phyloP scores from a whole-genome alignment of 2,329 filamentous ascomycete species.

The Cladosporium sp. region DNA sequence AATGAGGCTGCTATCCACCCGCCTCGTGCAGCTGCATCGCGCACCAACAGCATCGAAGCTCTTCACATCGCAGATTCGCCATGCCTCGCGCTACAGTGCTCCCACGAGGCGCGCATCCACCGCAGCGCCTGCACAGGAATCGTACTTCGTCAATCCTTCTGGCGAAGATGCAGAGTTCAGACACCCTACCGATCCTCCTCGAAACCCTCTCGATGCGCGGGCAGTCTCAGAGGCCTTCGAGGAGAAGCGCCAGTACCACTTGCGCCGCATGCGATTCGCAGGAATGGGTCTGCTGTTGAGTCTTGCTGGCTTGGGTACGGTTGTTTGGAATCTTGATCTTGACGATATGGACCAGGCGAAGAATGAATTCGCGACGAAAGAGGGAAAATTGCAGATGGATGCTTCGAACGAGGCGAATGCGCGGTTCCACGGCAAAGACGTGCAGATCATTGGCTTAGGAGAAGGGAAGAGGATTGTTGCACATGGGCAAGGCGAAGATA shows the following conservation, averaged over 20 bases:
- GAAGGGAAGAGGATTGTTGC: slow-evolving; percentile 48
- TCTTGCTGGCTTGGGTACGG: slow-evolving; percentile 25
- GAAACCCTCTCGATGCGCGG: slow-evolving; percentile 24
- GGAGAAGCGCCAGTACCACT: slow-evolving; percentile 28
- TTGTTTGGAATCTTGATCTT: slow-evolving; percentile 32
- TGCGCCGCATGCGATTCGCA: slow-evolving; percentile 33
- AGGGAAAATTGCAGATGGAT: slow-evolving; percentile 28
- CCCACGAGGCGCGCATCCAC: slow-evolving; percentile 26
- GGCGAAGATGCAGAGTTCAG: slow-evolving; percentile 8
- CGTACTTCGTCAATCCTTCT: slow-evolving; percentile 20
- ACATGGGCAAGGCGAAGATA: slow-evolving; percentile 49
- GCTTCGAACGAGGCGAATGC: slow-evolving; percentile 31
- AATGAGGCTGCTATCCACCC: slow-evolving; percentile 25
- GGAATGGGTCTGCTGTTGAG: slow-evolving; percentile 34
- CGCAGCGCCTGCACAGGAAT: slow-evolving; percentile 20
- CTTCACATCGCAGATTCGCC: slow-evolving; percentile 25
- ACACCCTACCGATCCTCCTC: slow-evolving; percentile 4
- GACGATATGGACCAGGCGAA: slow-evolving; percentile 28
- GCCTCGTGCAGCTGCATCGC: slow-evolving; percentile 3
- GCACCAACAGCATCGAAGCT: slow-evolving; percentile 24
- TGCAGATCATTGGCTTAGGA: slow-evolving; percentile 59
- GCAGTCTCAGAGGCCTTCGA: slow-evolving; percentile 23
- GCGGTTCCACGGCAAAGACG: slow-evolving; percentile 51
- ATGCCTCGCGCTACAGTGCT: slow-evolving; percentile 32
- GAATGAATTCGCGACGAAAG: slow-evolving; percentile 18